phyloP scores from a whole-genome alignment of 2,329 filamentous ascomycete genomes.

The Conoideocrella luteorostrata region DNA sequence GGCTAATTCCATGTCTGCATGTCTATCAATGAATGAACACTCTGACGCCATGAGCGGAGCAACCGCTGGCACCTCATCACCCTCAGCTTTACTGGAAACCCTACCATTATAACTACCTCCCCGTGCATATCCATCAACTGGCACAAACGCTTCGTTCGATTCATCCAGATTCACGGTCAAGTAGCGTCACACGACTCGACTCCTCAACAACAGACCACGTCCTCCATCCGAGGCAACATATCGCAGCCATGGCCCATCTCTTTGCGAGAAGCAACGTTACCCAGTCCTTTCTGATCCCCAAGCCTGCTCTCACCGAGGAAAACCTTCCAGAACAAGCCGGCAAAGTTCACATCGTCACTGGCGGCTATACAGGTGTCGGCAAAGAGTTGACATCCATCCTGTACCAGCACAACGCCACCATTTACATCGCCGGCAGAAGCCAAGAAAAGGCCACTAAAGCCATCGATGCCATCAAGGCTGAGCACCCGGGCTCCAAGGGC shows the following conservation, averaged over 20 bases:
- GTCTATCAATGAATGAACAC: no score
- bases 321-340: slow-evolving; percentile 7
- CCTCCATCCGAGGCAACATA: no score
- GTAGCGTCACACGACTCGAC: no score
- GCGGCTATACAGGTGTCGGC: slow-evolving; percentile 38
- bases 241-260: not conserved
- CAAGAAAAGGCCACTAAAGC: slow-evolving; percentile 37
- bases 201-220: no score
- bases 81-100: no score
- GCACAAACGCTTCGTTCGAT: no score
- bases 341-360: slow-evolving; percentile 44
- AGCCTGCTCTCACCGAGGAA: slow-evolving; percentile 7
- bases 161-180: no score
- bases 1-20: no score
- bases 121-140: no score
- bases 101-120: no score
- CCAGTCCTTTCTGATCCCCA: slow-evolving; percentile 7
- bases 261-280: not conserved
- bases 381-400: slow-evolving; percentile 46
- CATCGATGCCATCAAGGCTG: slow-evolving; percentile 35
- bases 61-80: no score
- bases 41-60: no score
- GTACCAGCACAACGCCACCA: slow-evolving; percentile 45
- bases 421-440: slow-evolving; percentile 49
- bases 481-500: slow-evolving; percentile 30